Conservation (phyloP, 768 basidiomycete genomes). For the Lactarius sp. region DNA sequence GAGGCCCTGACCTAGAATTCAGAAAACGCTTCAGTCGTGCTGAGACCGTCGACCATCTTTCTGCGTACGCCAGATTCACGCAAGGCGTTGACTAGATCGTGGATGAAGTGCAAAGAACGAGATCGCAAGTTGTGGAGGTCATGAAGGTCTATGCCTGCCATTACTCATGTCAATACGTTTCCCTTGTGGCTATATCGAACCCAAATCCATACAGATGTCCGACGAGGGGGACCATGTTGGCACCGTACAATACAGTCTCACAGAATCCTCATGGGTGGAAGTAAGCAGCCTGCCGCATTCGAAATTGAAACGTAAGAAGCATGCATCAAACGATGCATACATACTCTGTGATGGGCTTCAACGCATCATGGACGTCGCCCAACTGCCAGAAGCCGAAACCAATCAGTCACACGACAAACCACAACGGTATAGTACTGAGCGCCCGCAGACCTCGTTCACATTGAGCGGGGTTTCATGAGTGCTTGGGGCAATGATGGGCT, state of each 20-base stretch:
- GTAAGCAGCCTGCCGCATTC: conserved; percentile 41
- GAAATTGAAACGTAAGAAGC: conserved; percentile 4
- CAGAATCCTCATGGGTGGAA: conserved; percentile 39
- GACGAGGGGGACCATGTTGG: conserved; percentile 61
- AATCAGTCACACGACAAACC: conserved; percentile 16
- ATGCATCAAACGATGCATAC: conserved; percentile 25
- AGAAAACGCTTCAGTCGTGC: conserved; percentile 9
- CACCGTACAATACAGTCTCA: conserved; percentile 59
- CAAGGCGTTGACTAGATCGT: conserved; percentile 55
- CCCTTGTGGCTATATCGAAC: not conserved
- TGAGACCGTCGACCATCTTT: not conserved
- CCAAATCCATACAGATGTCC: conserved; percentile 47
- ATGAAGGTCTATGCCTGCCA: conserved; percentile 56
- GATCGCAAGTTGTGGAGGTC: conserved; percentile 64
- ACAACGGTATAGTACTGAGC: not conserved
- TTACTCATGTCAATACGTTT: not conserved
- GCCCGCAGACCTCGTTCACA: conserved; percentile 19
- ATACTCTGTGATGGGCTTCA: conserved; percentile 59
- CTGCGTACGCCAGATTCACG: conserved; percentile 54
- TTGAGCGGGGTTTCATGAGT: not conserved
- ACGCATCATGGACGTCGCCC: conserved; percentile 49
- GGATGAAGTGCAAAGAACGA: conserved; percentile 57
- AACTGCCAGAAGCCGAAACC: conserved; percentile 35
- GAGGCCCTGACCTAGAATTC: conserved; percentile 52
- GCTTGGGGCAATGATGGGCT: not conserved